phyloP scores from a whole-genome alignment of 2,329 filamentous ascomycete genomes.

The Sarocladium kiliense region DNA sequence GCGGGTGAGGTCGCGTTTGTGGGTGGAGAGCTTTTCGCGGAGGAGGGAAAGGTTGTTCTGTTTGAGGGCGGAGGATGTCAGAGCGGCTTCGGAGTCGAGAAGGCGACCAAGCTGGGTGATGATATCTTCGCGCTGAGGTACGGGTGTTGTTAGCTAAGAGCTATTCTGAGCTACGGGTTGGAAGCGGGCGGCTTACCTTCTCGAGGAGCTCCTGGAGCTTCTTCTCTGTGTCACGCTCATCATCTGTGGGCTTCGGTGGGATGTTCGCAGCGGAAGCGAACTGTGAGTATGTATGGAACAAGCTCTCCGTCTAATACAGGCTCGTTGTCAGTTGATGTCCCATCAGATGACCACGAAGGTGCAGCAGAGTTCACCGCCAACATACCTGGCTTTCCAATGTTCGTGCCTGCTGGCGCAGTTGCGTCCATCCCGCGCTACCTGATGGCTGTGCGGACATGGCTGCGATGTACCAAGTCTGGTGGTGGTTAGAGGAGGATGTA shows the following conservation, averaged over 20 bases:
- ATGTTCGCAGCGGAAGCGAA: constrained; percentile 77
- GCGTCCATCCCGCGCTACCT: constrained; percentile 73
- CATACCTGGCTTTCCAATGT: constrained; percentile 85
- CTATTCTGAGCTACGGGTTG: background rate
- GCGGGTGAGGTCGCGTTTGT: constrained; percentile 75
- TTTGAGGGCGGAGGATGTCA: constrained; percentile 89
- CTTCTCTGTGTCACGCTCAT: constrained; percentile 73
- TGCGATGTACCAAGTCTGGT: background rate
- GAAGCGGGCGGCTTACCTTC: constrained; percentile 48
- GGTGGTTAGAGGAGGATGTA: background rate
- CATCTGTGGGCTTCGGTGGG: constrained; percentile 75
- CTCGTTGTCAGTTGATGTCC: background rate
- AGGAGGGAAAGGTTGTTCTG: constrained; percentile 92
- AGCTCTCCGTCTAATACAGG: constrained; percentile 65
- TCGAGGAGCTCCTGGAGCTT: constrained; percentile 81
- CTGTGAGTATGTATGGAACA: constrained; percentile 85
- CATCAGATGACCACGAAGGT: background rate
- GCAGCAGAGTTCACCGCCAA: background rate
- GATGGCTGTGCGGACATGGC: constrained; percentile 26
- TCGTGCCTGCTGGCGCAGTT: constrained; percentile 88
- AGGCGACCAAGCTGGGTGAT: constrained; percentile 80
- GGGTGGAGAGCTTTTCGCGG: constrained; percentile 82
- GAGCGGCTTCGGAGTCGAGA: constrained; percentile 84
- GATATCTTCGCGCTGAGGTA: constrained; percentile 70
- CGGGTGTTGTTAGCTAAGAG: background rate